Conservation (phyloP, 1,139 yeast genomes). For the Geotrichum cucujoidarum region DNA sequence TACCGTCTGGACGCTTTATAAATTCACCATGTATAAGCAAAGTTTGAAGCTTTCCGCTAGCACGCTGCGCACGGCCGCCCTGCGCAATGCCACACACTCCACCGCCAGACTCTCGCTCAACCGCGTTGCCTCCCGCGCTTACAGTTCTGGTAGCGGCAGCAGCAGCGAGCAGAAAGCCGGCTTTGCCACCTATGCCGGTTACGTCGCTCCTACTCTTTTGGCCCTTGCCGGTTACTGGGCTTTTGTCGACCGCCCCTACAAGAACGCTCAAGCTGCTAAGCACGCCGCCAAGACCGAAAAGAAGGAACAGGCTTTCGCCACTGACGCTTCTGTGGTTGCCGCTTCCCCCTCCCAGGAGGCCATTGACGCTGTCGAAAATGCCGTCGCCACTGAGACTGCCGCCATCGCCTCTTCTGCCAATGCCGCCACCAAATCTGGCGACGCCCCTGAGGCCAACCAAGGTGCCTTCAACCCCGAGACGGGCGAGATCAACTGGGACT, state of each 20-base stretch:
- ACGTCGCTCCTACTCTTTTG: constrained; percentile 14
- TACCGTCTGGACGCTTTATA: background rate
- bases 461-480: constrained; percentile 91
- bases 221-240: constrained; percentile 14
- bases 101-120: constrained; percentile 5
- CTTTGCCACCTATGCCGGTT: constrained; percentile 1
- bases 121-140: constrained; percentile 8
- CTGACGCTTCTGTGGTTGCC: background rate
- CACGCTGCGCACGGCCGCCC: constrained; percentile 3
- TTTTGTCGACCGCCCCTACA: constrained; percentile 10
- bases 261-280: constrained; percentile 3
- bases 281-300: background rate
- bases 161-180: background rate
- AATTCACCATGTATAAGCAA: constrained; percentile 10
- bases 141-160: constrained; percentile 9
- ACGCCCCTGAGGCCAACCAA: constrained; percentile 20
- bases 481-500: constrained; percentile 99
- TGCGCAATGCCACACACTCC: constrained; percentile 7
- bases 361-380: background rate
- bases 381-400: background rate
- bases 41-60: constrained; percentile 6
- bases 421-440: background rate
- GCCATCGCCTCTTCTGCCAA: background rate
- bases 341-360: background rate
- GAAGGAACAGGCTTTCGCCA: background rate